Evolutionary conservation across 148 eudicot genomes (phyloP), one percentile per base, ranked within the genome.

Genomic region (Dianthus caryophyllus): DNA sequence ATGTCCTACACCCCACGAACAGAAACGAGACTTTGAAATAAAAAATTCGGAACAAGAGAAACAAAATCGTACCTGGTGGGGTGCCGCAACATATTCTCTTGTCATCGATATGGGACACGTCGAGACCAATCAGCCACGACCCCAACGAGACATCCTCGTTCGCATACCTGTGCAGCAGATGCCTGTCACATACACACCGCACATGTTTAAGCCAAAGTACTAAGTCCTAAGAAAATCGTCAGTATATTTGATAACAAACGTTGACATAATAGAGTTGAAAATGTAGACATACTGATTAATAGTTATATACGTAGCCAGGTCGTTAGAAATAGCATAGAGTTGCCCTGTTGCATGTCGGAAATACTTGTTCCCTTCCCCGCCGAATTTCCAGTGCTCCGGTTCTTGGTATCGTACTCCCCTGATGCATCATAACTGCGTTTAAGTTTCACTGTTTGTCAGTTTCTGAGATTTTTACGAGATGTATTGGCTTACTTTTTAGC

Each of bases 121-220:
- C 89, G 5, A 87, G 79, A 47, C 89, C 93, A 41, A 87, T 81
- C 43, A 87, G 78, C 93, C 93, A 87, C 50, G 93, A 58, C 65
- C 93, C 93, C 65, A 87, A 43, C 0, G 93, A 83, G 36, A 87
- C 93, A 76, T 87, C 93, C 72, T 87, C 93, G 63, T 87, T 87
- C 3, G 83, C 89, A 73, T 77, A 87, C 69, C 78, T 83, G 80
- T 87, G 93, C 29, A 87, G 70, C 53, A 84, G 73, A 65, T 84
- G 84, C 77, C 93, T 87, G 75, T 29, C 38, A 70, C 41, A 56
- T 27, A 29, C 51, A 24, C 24, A n/a, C n/a, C n/a, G n/a, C n/a
- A 7, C 21, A 50, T 4, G 7, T 21, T 18, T n/a, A 41, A 13
- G 6, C 6, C 44, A 6, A 41, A 50, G 11, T 41, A 41, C 44